These are phyloP conservation scores for Tetrahymena thermophila DNA, from an alignment of 73 alveolate genomes.

Conservation along the genomic window DNA sequence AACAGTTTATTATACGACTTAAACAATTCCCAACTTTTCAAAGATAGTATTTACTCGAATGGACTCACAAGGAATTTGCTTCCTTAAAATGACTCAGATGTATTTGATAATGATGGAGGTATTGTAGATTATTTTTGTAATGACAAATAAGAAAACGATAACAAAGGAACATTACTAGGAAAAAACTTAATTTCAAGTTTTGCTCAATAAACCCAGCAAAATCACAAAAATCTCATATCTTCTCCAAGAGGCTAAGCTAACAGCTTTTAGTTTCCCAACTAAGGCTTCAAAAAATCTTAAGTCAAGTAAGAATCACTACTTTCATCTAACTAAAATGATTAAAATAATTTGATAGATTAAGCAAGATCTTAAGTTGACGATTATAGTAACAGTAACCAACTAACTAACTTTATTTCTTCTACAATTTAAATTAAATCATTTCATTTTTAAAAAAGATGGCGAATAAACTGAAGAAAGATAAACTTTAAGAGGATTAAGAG, in stretches of 20 bases:
- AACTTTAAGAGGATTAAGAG: background rate
- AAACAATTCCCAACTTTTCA: background rate
- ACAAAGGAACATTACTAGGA: background rate
- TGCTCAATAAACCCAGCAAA: background rate
- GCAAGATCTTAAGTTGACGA: background rate
- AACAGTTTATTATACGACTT: background rate
- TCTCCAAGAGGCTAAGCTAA: background rate
- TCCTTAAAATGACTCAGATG: background rate
- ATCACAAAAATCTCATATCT: background rate
- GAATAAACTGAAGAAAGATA: background rate
- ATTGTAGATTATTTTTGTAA: background rate
- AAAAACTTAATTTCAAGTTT: background rate
- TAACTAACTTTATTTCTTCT: background rate
- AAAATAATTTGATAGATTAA: background rate
- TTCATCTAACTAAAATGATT: background rate
- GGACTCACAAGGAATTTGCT: background rate
- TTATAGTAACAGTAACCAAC: background rate
- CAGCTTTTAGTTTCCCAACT: background rate
- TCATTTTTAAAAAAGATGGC: background rate
- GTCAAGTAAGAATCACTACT: background rate
- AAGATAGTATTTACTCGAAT: background rate
- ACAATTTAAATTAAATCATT: background rate
- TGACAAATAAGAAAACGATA: background rate
- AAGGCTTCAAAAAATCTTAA: background rate
- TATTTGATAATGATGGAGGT: background rate